Base-by-base conservation (phyloP, 306 rosid genomes). In the Cyamopsis tetragonoloba region DNA sequence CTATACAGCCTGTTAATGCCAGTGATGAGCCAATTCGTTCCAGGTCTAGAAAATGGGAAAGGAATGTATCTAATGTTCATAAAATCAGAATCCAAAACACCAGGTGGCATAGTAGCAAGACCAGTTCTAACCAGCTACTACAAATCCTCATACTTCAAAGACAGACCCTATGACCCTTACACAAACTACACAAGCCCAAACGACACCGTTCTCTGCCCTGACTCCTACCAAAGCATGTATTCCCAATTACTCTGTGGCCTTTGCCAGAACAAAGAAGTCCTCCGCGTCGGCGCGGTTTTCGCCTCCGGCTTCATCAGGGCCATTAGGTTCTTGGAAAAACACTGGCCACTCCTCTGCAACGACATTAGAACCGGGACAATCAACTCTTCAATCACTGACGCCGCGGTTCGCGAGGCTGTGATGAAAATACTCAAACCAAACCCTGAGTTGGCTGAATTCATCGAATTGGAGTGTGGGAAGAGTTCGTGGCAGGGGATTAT, bases 231-330 rank as follows among this genome's bases (percentile, higher is more conserved):
- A 46, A 89, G 97, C 85, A 90, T 93, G 99, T 93, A 93, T 20
- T 83, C 96, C 32, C 99, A 93, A 48, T 31, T 93, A 28, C 91
- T 93, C 31, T 88, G 96, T 42, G 97, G 99, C 46, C 97, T 93
- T n/a, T 80, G 77, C 81, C 96, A 86, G 38, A 74, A 77, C 79
- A 50, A 79, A 28, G 95, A 86, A 5, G 99, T 93, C 15, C 63
- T 93, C 27, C 75, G 99, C 1, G 97, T 90, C 0, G 99, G 99
- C 3, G 99, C 99, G 3, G 96, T 93, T 27, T 93, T 93, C 10
- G 99, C 99, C 84, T 93, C 99, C 7, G 99, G 99, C 11, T 86
- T 93, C 66, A 93, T 93, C 58, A 68, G 99, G 0, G 99, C 99
- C 27, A 81, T 93, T 64, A 78, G 91, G 34, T 93, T 93, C 79